These are phyloP conservation scores for Verticillium dahliae DNA, from an alignment of 2,329 filamentous ascomycete genomes.

Conservation along the genomic window DNA sequence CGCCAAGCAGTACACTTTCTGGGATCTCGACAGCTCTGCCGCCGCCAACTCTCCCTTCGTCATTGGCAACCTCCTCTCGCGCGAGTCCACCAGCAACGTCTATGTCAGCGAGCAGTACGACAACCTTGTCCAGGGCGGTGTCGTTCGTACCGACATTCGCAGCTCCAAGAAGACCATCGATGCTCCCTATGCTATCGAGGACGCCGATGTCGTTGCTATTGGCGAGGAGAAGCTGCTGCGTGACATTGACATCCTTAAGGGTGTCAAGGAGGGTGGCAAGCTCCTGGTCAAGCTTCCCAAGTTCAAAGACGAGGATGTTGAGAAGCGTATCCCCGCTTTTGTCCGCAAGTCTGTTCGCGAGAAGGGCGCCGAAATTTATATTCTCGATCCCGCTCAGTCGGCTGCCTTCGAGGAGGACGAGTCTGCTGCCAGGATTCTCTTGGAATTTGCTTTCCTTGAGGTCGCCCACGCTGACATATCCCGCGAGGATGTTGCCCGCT, in stretches of 20 bases:
- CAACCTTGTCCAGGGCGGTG: slow-evolving; percentile 67
- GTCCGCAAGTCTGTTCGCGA: slow-evolving; percentile 67
- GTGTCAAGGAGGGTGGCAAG: slow-evolving; percentile 63
- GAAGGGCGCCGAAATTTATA: slow-evolving; percentile 64
- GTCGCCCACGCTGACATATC: slow-evolving; percentile 63
- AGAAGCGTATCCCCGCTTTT: slow-evolving; percentile 71
- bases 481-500: slow-evolving; percentile 56
- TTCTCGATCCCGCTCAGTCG: slow-evolving; percentile 66
- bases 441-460: slow-evolving; percentile 79
- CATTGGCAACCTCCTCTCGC: slow-evolving; percentile 56
- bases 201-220: slow-evolving; percentile 73
- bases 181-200: slow-evolving; percentile 72
- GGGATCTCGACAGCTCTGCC: slow-evolving; percentile 75
- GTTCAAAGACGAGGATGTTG: slow-evolving; percentile 80
- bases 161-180: slow-evolving; percentile 78
- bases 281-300: slow-evolving; percentile 71
- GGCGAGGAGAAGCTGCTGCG: slow-evolving; percentile 71
- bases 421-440: slow-evolving; percentile 56
- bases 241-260: slow-evolving; percentile 67
- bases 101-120: slow-evolving; percentile 56
- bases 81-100: slow-evolving; percentile 61
- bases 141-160: slow-evolving; percentile 77
- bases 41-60: slow-evolving; percentile 58
- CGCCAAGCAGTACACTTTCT: slow-evolving; percentile 85
- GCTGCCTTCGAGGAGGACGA: slow-evolving; percentile 62